Conservation (phyloP, 2,329 filamentous ascomycete species). For the Coniochaeta sp. region DNA sequence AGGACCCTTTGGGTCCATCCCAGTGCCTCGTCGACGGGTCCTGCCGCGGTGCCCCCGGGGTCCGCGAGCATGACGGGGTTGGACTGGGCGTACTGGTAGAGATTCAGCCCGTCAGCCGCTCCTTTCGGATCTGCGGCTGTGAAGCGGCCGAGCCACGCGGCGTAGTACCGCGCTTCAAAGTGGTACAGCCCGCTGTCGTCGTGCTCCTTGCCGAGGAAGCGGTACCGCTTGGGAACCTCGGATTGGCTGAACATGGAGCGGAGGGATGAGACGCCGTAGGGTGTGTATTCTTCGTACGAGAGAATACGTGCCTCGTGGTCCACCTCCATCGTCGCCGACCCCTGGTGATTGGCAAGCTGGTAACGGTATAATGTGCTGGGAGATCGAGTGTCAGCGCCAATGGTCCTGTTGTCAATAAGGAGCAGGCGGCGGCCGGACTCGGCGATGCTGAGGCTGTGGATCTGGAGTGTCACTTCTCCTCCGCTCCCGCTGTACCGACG, state of each 20-base stretch:
- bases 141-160: constrained; percentile 18
- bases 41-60: background rate
- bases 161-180: constrained; percentile 19
- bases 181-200: constrained; percentile 20
- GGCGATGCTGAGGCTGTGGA: constrained; percentile 1
- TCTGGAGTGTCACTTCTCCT: background rate
- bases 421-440: background rate
- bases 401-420: constrained; percentile 2
- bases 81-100: background rate
- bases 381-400: constrained; percentile 9
- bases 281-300: constrained; percentile 23
- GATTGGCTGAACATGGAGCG: background rate
- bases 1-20: background rate
- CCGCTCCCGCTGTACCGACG: background rate
- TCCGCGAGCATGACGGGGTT: background rate
- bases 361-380: constrained; percentile 5
- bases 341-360: background rate
- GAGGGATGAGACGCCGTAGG: constrained; percentile 18
- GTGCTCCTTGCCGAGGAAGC: constrained; percentile 15
- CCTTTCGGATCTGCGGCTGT: constrained; percentile 14
- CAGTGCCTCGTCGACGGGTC: background rate
- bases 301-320: constrained; percentile 17
- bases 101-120: background rate
- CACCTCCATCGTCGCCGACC: constrained; percentile 13
- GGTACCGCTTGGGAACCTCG: constrained; percentile 16